Base-by-base conservation (phyloP, 805 yeast species). In the Dipodascopsis tothii region DNA sequence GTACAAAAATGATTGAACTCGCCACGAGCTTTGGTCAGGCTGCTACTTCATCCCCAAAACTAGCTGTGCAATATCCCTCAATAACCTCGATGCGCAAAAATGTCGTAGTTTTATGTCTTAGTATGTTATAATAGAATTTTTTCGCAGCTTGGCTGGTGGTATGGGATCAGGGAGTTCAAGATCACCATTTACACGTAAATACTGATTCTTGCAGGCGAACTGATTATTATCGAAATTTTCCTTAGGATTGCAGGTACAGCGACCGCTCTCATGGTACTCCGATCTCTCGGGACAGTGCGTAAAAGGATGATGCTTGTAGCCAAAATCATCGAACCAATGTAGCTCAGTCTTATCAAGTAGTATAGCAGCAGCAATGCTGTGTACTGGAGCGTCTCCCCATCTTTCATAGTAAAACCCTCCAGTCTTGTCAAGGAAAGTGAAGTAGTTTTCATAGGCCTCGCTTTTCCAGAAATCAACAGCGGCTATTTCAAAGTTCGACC, bases 341-440 rank as follows among this genome's bases (percentile, higher is more conserved):
- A 87, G 63, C 58, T 84, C 81, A 16, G 68, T 60, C 41, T 67
- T 71, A 49, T 78, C 74, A 49, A 84, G 63, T 35, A 84, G 60
- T 35, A 84, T 60, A 0, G 82, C 60, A 1, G 75, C 78, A 1
- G 78, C 94, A 22, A 85, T 67, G 0, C 90, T 70, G 60, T 86
- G 95, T 14, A 86, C 84, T 0, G 95, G 95, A 0, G 95, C 95
- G 65, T 87, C 96, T 14, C 96, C 96, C 57, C 56, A 51, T 3
- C 55, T 44, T 19, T 80, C 84, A 62, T 80, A 80, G 63, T 77
- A 80, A 62, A 80, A 80, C 34, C 81, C 81, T 20, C 84, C 84
- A 2, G 75, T 67, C 42, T 65, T 52, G 60, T 80, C 86, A 46
- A 80, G 66, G 45, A 64, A 56, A 28, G 77, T 71, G 56, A 80